These are phyloP conservation scores for Colletotrichum camelliae DNA, from an alignment of 2,329 filamentous ascomycete species.

Conservation along the genomic window DNA sequence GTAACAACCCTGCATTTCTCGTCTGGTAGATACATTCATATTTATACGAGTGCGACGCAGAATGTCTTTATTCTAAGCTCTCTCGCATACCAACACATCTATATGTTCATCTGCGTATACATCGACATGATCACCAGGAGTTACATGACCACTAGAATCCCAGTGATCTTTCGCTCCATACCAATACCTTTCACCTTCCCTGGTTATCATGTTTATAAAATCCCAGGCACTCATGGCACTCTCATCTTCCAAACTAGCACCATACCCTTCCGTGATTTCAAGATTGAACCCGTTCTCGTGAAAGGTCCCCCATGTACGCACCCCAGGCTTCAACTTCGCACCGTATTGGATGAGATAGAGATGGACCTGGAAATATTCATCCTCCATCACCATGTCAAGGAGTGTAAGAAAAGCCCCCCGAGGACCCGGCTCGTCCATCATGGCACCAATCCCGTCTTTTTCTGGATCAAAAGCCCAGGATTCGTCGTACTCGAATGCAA, in stretches of 20 bases:
- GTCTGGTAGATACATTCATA: not conserved
- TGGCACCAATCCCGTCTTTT: not conserved
- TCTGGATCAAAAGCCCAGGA: not conserved
- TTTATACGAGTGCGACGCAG: not conserved
- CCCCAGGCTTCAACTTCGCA: not conserved
- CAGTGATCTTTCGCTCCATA: not conserved
- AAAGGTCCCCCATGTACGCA: not conserved
- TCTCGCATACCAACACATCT: not conserved
- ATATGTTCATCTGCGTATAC: not conserved
- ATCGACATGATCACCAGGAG: not conserved
- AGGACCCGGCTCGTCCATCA: not conserved
- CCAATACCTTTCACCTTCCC: not conserved
- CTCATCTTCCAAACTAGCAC: not conserved
- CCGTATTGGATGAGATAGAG: not conserved
- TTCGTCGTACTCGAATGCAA: not conserved
- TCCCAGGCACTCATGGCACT: not conserved
- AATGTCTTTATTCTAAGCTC: not conserved
- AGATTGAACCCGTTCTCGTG: not conserved
- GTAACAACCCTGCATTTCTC: not conserved
- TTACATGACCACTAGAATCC: not conserved
- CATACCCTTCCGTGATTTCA: accelerated
- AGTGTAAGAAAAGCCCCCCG: not conserved
- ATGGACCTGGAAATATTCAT: accelerated
- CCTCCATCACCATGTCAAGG: not conserved
- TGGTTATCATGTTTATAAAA: not conserved